Evolutionary conservation across 768 basidiomycete genomes (phyloP).

Genomic region (Cyclocybe cylindracea): DNA sequence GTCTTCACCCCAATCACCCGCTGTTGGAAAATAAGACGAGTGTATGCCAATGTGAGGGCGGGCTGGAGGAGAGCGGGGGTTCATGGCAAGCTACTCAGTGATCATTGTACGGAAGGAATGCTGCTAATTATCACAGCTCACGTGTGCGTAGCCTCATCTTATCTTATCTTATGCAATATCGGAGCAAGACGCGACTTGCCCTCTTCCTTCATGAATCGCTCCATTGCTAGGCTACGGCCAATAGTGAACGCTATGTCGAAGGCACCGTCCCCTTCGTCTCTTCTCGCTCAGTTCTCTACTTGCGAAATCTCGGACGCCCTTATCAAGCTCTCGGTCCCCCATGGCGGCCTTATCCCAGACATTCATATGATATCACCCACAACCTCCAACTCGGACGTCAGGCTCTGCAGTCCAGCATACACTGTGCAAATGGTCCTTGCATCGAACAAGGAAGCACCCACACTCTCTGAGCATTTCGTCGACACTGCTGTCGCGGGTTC

Average conservation of each 20-base stretch:
- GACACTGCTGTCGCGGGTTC: constrained; percentile 69
- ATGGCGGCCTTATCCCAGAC: constrained; percentile 84
- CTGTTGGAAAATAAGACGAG: constrained; percentile 44
- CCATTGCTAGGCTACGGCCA: constrained; percentile 15
- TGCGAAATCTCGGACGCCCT: constrained; percentile 91
- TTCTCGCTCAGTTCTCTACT: constrained; percentile 52
- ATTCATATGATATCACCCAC: constrained; percentile 58
- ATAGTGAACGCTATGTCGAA: constrained; percentile 16
- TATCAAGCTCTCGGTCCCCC: constrained; percentile 68
- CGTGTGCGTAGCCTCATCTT: not conserved
- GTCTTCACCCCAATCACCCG: constrained; percentile 77
- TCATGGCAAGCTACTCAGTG: constrained; percentile 30
- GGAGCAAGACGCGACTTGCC: not conserved
- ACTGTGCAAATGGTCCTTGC: constrained; percentile 81
- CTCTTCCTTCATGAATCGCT: constrained; percentile 12
- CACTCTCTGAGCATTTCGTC: constrained; percentile 73
- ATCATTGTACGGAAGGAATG: constrained; percentile 5
- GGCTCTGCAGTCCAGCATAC: constrained; percentile 76
- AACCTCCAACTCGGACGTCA: constrained; percentile 25
- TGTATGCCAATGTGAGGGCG: constrained; percentile 72
- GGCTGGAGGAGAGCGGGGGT: constrained; percentile 68
- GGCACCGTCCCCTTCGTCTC: constrained; percentile 10
- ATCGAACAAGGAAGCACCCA: constrained; percentile 61
- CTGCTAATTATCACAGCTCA: not conserved
- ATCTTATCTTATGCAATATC: constrained; percentile 24